Conservation (phyloP, 1,284 basidiomycete species). For the Ceratobasidium sp. region DNA sequence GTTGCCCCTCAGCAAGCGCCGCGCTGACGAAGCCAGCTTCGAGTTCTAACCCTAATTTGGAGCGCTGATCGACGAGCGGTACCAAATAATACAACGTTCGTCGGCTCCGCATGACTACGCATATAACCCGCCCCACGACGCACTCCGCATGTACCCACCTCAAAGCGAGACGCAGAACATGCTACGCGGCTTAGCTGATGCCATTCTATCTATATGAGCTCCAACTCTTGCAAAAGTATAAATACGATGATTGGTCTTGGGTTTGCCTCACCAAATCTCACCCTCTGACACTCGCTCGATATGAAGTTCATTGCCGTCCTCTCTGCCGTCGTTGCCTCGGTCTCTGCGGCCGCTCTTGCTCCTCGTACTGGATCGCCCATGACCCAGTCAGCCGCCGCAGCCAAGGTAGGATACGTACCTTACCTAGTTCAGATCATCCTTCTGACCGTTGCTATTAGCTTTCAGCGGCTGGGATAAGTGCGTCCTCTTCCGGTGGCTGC, state of each 20-base stretch:
- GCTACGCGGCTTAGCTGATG: constrained; percentile 5
- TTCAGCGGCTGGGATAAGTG: constrained; percentile 25
- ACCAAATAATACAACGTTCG: neutral
- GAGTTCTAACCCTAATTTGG: neutral
- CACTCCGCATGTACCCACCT: constrained; percentile 4
- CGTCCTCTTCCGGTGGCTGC: constrained; percentile 47
- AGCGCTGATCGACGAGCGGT: neutral
- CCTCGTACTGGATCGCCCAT: constrained; percentile 30
- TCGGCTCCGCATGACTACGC: constrained; percentile 1
- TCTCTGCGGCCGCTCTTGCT: constrained; percentile 27
- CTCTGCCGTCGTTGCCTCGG: constrained; percentile 15
- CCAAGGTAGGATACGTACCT: constrained; percentile 8
- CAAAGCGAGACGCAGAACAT: neutral
- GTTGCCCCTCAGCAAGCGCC: neutral
- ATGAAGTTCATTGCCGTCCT: constrained; percentile 38
- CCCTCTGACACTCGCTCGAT: neutral
- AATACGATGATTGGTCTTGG: neutral
- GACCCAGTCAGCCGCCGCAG: constrained; percentile 23
- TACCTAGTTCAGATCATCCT: neutral
- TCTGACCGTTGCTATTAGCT: constrained; percentile 24
- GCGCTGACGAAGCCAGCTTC: neutral
- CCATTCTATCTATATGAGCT: neutral
- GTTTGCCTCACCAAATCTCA: neutral
- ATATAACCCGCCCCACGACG: neutral
- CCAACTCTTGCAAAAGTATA: neutral